phyloP scores from a whole-genome alignment of 2,329 filamentous ascomycete species.

The Fusarium vanettenii region DNA sequence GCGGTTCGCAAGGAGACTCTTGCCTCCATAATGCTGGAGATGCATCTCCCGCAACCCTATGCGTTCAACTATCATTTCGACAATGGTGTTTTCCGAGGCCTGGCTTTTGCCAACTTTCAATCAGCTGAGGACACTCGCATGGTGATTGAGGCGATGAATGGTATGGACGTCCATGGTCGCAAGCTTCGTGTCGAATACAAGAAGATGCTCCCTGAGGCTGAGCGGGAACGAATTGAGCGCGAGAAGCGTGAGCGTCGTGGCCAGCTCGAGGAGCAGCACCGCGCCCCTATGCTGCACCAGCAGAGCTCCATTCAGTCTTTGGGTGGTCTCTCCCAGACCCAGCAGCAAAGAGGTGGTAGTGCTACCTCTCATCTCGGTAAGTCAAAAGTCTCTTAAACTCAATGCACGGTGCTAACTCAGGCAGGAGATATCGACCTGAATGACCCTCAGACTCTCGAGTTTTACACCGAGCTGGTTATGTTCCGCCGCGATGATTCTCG shows the following conservation, averaged over 20 bases:
- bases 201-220: constrained; percentile 97
- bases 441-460: constrained; percentile 85
- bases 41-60: constrained; percentile 93
- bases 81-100: constrained; percentile 93
- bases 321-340: constrained; percentile 72
- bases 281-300: constrained; percentile 79
- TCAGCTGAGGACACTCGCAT: constrained; percentile 92
- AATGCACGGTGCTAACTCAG: constrained; percentile 24
- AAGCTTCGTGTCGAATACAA: constrained; percentile 98
- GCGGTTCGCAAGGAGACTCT: constrained; percentile 97
- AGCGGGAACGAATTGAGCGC: constrained; percentile 94
- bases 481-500: constrained; percentile 85
- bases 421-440: constrained; percentile 85
- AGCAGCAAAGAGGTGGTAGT: constrained; percentile 54
- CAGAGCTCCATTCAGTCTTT: constrained; percentile 90
- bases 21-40: constrained; percentile 91
- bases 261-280: constrained; percentile 96
- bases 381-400: constrained; percentile 30
- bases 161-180: constrained; percentile 92
- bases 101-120: constrained; percentile 98
- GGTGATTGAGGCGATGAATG: constrained; percentile 95
- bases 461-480: constrained; percentile 89
- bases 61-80: constrained; percentile 99
- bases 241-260: constrained; percentile 97
- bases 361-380: constrained; percentile 59